Evolutionary conservation across 2,329 filamentous ascomycete genomes (phyloP).

Genomic region (Penicillium vulpinum): DNA sequence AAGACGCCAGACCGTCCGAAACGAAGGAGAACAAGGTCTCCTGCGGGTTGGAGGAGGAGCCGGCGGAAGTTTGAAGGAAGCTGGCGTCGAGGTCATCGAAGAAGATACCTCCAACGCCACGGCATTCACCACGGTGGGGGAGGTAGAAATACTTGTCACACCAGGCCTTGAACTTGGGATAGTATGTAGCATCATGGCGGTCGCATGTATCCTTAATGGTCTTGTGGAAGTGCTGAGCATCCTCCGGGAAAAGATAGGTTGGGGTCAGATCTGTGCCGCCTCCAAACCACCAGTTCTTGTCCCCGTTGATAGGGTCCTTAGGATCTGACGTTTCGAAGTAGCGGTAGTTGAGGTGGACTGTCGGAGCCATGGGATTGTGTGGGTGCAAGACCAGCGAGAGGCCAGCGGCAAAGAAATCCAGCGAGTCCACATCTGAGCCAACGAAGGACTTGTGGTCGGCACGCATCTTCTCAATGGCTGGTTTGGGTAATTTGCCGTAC

Average conservation of each 20-base stretch:
- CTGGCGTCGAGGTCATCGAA: conserved; percentile 88
- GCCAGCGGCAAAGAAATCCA: conserved; percentile 94
- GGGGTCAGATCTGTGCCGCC: conserved; percentile 94
- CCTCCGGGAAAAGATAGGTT: conserved; percentile 92
- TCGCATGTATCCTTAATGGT: conserved; percentile 92
- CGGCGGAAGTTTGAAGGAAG: conserved; percentile 40
- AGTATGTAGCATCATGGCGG: conserved; percentile 88
- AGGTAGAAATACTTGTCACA: conserved; percentile 97
- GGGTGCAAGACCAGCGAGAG: conserved; percentile 92
- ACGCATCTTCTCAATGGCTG: conserved; percentile 89
- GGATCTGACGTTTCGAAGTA: conserved; percentile 95
- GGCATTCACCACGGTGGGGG: conserved; percentile 82
- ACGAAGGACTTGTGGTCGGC: conserved; percentile 90
- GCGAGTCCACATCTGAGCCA: conserved; percentile 70
- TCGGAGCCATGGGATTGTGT: conserved; percentile 93
- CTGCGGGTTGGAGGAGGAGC: conserved; percentile 70
- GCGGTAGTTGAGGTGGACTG: conserved; percentile 95
- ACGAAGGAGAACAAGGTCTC: conserved; percentile 90
- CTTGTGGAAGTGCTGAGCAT: conserved; percentile 94
- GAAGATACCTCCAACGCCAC: conserved; percentile 94
- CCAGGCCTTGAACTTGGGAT: conserved; percentile 94
- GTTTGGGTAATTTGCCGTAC: conserved; percentile 83
- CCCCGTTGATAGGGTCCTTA: conserved; percentile 65
- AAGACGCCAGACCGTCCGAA: conserved; percentile 79
- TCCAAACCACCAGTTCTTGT: conserved; percentile 94